Evolutionary conservation across 345 rosid genomes (phyloP).

Genomic region (Erodium maritimum): DNA sequence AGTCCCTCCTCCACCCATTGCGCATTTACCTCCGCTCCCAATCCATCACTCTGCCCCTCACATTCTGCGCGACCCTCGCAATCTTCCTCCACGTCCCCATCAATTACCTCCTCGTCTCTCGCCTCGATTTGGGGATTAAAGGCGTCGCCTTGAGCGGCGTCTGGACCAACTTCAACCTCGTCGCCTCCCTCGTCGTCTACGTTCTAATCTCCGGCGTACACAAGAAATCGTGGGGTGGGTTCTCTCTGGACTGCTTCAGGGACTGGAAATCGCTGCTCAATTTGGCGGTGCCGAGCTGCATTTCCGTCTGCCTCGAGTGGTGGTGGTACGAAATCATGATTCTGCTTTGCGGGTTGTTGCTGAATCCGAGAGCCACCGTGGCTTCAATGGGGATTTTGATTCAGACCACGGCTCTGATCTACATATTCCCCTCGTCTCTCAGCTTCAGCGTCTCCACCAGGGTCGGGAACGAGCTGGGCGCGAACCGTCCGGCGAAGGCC

Average conservation of each 20-base stretch:
- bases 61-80: slow-evolving; percentile 45
- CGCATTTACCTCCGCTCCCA: slow-evolving; percentile 72
- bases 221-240: slow-evolving; percentile 43
- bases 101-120: slow-evolving; percentile 37
- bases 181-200: slow-evolving; percentile 39
- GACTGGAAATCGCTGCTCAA: slow-evolving; percentile 45
- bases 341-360: slow-evolving; percentile 44
- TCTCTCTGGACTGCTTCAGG: slow-evolving; percentile 40
- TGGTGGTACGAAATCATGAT: slow-evolving; percentile 92
- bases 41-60: slow-evolving; percentile 66
- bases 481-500: slow-evolving; percentile 43
- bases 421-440: slow-evolving; percentile 74
- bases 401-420: slow-evolving; percentile 59
- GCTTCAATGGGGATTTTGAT: slow-evolving; percentile 79
- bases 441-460: slow-evolving; percentile 69
- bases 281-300: slow-evolving; percentile 61
- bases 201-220: slow-evolving; percentile 38
- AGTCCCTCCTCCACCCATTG: slow-evolving; percentile 69
- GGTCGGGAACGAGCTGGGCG: slow-evolving; percentile 64
- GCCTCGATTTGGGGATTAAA: slow-evolving; percentile 48
- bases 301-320: slow-evolving; percentile 82
- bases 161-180: slow-evolving; percentile 59
- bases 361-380: slow-evolving; percentile 47
- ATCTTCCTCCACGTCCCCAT: slow-evolving; percentile 58
- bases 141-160: slow-evolving; percentile 73